A percentile compares a stretch with the other conserved stretches of the same genome.
Evolutionary conservation across 805 yeast species (phyloP).

Genomic region (Helenozyma baotianmanensis): DNA sequence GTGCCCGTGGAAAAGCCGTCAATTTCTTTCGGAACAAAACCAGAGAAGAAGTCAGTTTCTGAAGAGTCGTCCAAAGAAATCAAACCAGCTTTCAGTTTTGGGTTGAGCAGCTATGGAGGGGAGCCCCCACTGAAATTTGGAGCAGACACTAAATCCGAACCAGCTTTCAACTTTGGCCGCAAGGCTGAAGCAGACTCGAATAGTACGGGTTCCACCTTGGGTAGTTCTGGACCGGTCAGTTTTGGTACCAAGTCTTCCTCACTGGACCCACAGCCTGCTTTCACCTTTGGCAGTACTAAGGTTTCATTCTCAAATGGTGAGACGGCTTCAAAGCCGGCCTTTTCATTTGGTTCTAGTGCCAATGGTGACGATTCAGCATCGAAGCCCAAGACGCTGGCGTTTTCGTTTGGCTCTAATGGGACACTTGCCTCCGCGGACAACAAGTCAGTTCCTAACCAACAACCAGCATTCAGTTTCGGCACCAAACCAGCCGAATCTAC

Average conservation of each 20-base stretch:
- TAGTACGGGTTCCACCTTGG: not conserved
- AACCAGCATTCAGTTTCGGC: no score
- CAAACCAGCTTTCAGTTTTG: constrained; percentile 2
- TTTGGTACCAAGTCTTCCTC: not conserved
- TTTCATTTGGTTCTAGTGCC: constrained; percentile 2
- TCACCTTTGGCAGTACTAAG: no score
- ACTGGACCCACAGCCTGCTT: not conserved
- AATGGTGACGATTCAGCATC: constrained; percentile 1
- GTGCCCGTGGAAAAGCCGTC: constrained; percentile 1
- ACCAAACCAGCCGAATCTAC: no score
- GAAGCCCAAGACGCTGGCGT: no score
- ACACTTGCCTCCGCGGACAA: no score
- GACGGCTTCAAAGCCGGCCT: constrained; percentile 1
- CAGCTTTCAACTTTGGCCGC: constrained; percentile 3
- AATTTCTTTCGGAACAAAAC: constrained; percentile 1
- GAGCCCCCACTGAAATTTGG: not conserved
- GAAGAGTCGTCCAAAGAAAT: not conserved
- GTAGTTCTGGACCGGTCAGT: no score
- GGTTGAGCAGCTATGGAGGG: not conserved
- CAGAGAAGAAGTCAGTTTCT: not conserved
- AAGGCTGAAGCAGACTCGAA: not conserved
- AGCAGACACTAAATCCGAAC: not conserved
- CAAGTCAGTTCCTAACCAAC: no score
- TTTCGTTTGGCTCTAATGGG: no score
- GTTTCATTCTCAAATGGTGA: no score